Base-by-base conservation (phyloP, 2,329 filamentous ascomycete species). In the Penicillium rolfsii region DNA sequence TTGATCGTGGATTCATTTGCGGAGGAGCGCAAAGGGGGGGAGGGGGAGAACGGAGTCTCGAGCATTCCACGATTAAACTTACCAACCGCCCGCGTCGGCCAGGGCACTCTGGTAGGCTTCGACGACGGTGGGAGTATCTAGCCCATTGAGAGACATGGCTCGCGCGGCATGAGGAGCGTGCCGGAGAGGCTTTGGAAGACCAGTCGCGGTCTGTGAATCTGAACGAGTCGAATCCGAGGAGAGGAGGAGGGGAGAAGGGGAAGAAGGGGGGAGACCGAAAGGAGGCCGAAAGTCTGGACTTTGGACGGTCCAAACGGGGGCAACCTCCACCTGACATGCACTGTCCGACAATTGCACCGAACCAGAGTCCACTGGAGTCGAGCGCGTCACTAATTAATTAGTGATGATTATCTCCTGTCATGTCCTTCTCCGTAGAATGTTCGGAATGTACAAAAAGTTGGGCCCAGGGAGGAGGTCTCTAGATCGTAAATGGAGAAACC, bases 51-150 rank as follows among this genome's bases (percentile, higher is more conserved):
- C 22, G 28, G 38, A 22, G 14, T 45, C 26, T 38, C 52, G 40
- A 28, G 28, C 38, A 36, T 46, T 56, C 53, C 28, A 53, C 58
- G 48, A 28, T 40, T 30, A 24, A 43, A 82, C 90, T 79, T 85
- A 98, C 95, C 95, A 99, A 89, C 93, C 93, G 81, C 93, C 93
- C 60, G 91, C 87, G 79, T 98, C 95, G 62, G 86, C 85, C 70
- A 89, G 82, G 59, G 91, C 91, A 70, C 86, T 82, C 74, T 93
- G 90, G 79, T 96, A 89, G 72, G 93, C 93, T 80, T 96, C 91
- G 79, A 88, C 86, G 79, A 99, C 85, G 74, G 87, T 85, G 70
- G 85, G 82, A 80, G 87, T 85, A 81, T 97, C 93, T 80, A 98
- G 84, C 67, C 95, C 95, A 87, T 97, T 97, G 79, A 98, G 84